phyloP scores from a whole-genome alignment of 108 stramenopile genomes.

The Nannochloropsis gaditana region DNA sequence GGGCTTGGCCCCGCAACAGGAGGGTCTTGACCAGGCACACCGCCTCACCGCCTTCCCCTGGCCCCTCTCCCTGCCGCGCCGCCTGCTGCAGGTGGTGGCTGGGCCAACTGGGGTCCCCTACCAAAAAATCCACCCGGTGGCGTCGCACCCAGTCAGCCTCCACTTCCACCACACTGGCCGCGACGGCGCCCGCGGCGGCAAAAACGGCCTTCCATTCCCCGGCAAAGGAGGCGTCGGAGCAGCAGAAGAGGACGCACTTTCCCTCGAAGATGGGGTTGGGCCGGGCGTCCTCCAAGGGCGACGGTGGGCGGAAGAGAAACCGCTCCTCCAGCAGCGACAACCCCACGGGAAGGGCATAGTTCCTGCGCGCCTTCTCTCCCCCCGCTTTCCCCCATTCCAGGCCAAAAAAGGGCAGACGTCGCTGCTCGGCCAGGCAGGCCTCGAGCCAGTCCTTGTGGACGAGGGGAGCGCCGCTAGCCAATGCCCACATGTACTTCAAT shows the following conservation, averaged over 20 bases:
- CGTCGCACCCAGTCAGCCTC: background rate
- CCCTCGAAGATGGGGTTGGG: background rate
- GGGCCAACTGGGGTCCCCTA: background rate
- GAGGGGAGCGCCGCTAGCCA: background rate
- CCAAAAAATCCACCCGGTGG: background rate
- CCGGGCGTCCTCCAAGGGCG: background rate
- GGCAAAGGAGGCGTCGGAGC: background rate
- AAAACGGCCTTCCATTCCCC: background rate
- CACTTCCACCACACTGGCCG: background rate
- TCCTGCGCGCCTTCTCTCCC: background rate
- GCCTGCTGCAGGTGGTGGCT: background rate
- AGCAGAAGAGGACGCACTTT: background rate
- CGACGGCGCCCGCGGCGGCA: background rate
- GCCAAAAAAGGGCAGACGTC: background rate
- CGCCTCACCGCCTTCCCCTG: background rate
- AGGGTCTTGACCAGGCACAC: background rate
- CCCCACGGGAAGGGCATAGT: background rate
- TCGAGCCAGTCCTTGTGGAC: background rate
- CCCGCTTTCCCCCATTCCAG: background rate
- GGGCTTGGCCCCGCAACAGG: background rate
- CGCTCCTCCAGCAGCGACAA: conserved; percentile 5
- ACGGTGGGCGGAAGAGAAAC: background rate
- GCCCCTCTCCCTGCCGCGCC: background rate
- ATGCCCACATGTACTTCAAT: background rate
- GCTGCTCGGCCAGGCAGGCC: background rate